Percentiles rank a stretch among this genome's conserved stretches.
phyloP scores from a whole-genome alignment of 108 stramenopile genomes.

The Cylindrotheca fusiformis region DNA sequence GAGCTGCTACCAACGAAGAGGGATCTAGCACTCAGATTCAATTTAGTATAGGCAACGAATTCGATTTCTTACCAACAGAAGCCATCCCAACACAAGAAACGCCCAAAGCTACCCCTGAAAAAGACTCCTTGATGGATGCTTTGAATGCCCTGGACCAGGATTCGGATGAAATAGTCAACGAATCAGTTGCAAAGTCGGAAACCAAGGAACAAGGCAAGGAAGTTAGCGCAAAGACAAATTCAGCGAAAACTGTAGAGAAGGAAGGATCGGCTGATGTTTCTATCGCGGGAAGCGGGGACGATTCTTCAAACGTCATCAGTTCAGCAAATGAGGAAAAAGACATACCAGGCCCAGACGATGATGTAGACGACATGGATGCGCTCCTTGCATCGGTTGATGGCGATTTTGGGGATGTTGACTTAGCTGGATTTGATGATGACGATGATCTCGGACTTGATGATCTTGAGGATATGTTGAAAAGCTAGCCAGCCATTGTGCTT shows the following conservation, averaged over 20 bases:
- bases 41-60: constrained; percentile 82
- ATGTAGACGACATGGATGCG: constrained; percentile 56
- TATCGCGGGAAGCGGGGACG: too few species aligned
- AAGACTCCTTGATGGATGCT: constrained; percentile 49
- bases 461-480: constrained; percentile 71
- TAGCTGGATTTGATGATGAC: constrained; percentile 45
- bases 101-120: too few species aligned
- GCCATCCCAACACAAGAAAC: constrained; percentile 1
- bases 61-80: constrained; percentile 50
- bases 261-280: not conserved
- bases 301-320: too few species aligned
- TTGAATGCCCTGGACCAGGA: constrained; percentile 71
- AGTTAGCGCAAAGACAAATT: constrained; percentile 3
- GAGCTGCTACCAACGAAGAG: constrained; percentile 20
- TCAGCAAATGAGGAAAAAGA: too few species aligned
- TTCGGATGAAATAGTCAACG: constrained; percentile 30
- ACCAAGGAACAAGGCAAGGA: not conserved
- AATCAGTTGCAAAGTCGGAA: constrained; percentile 5
- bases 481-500: too few species aligned
- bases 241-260: not conserved
- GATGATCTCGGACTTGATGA: constrained; percentile 69
- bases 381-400: constrained; percentile 43
- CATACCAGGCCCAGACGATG: constrained; percentile 12
- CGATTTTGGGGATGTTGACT: constrained; percentile 55
- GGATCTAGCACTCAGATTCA: constrained; percentile 47